Base-by-base conservation (phyloP, 371 early-diverging fungal species). In the Capniomyces stellatus region DNA sequence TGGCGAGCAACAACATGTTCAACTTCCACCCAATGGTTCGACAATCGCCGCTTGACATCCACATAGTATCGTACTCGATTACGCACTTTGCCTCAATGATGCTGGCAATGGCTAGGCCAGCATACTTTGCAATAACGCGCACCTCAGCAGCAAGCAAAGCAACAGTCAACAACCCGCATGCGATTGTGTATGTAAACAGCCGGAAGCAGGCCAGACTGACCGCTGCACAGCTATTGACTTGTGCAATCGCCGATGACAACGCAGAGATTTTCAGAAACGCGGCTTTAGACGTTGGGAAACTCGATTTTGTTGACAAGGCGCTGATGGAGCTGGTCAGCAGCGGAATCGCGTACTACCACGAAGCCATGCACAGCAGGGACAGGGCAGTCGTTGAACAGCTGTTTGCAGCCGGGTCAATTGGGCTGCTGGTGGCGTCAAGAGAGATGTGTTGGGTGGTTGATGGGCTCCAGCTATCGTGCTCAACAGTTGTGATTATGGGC, bases 1-100 rank as follows among this genome's bases (percentile, higher is more conserved):
- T 85, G 0, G 73, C 81, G 0, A 63, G 73, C 3, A 72, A 77
- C 12, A 46, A 79, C 6, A 81, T 85, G 3, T 93, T 84, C 70
- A 98, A 91, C 64, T 98, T 95, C 76, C 82, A 83, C 51, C 95
- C 93, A 25, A 81, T 78, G 43, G 92, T 93, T 10, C 79, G 96
- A 8, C 88, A 92, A 21, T 79, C 89, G 39, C 92, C 94, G 6
- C 68, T 95, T 52, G 95, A 94, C 59, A 86, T 94, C 55, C 87
- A 85, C 56, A 86, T 97, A 57, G 91, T 91, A 65, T 83, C 90
- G 29, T 91, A 81, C 73, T 79, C 76, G 28, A 76, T 87, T 29
- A 79, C 86, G 44, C 92, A 93, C 64, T 91, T 87, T 71, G 79
- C 92, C 15, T 89, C 92, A 24, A 68, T 90, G 43, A 92, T 97